Evolutionary conservation across 176 grass and related monocot genomes (phyloP), one percentile per base, ranked within the genome.

Genomic region (Carex scoparia): DNA sequence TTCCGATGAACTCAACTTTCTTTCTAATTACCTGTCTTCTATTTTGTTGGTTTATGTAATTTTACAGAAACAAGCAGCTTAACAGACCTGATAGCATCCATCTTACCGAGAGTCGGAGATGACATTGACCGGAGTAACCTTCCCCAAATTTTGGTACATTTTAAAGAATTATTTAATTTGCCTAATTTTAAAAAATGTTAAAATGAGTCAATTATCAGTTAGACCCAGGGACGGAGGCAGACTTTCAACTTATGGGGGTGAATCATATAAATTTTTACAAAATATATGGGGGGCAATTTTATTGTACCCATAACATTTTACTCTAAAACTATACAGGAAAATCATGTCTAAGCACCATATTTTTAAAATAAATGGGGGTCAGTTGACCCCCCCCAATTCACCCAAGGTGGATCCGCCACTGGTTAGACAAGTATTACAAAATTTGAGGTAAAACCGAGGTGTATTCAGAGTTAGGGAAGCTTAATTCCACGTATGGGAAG

Each of bases 111-210:
- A 40, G 65, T 94, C 9, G 93, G 96, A 3, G 87, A 92, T 37
- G 93, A 95, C 84, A 99, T 99, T 61, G 96, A 95, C 82, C 92
- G 61, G 60, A 89, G 81, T 76, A 87, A 99, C 69, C 91, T 99
- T 11, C 96, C 96, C 32, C 96, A 99, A 55, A 99, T 99, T 85
- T 88, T 94, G 96, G 96, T 99, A 95, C 13, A 9, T 87, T 63
- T 63, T n/a, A 74, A 72, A 57, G 31, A 40, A 40, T 40, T 5
- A 32, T n/a, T 79, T 38, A 14, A 10, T 60, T 37, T 81, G 11
- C 30, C 46, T 19, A 46, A 42, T 46, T 48, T 4, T 48, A 57
- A 19, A 72, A 68, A 33, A 15, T 71, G 19, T 19, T 35, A 64
- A 16, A 30, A 82, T 27, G 58, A 59, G 32, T 16, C 6, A 69